Base-by-base conservation (phyloP, 192 early-diverging fungal genomes). In the Globomyces pollinis-pini region DNA sequence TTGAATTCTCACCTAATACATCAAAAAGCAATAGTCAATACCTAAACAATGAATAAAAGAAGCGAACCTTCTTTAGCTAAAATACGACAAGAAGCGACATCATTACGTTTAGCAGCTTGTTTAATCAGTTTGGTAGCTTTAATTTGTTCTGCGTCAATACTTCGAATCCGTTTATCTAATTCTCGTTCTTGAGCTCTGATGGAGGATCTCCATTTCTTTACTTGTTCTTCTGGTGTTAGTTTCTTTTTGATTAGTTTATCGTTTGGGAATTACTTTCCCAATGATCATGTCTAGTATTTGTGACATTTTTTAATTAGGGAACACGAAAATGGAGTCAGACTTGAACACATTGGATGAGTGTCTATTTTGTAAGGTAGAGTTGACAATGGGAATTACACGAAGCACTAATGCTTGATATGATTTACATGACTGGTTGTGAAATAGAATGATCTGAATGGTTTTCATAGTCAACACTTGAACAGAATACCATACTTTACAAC, bases 141-240 rank as follows among this genome's bases (percentile, higher is more conserved):
- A 50, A 65, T 62, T 64, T 99, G 91, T 62, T 94, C 90, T n/a
- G 59, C 57, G 36, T 90, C 83, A 53, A 96, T 93, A 8, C 62
- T 76, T 3, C 86, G 77, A 18, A 90, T 68, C 59, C 89, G 87
- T 12, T 90, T 78, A 64, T 99, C 90, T 12, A 99, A 74, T 24
- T 78, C 83, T 39, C 96, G 88, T 63, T 94, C 81, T 53, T 99
- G 94, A 2, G 65, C 63, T 28, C 87, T 83, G 51, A 99, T 86
- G 38, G 84, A 78, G 29, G 74, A 73, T 30, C 84, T 77, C 96
- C 96, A 99, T 74, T 96, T 95, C 50, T 85, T 87, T 45, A 95
- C 74, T 60, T 71, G 76, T 49, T 78, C 76, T 54, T 78, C 76
- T 18, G 76, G 76, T 7, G 76, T 65, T 8, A 68, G 67, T 36